A percentile compares a stretch with the other conserved stretches of the same genome.
Conservation (phyloP, 2,329 filamentous ascomycete species). For the Helotiales sp. region DNA sequence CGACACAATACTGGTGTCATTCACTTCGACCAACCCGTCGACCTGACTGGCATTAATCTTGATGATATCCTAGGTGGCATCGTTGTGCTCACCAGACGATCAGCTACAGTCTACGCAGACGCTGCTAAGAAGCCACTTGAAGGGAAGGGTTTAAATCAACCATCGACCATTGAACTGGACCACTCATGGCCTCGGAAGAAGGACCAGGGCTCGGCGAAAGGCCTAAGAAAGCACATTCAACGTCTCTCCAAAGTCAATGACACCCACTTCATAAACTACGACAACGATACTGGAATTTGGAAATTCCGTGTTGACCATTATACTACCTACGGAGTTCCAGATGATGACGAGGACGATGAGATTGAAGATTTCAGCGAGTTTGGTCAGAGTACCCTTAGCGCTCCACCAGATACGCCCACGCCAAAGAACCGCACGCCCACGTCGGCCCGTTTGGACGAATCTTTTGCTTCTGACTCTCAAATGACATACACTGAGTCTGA, state of each 20-base stretch:
- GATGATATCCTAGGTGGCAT: slow-evolving; percentile 80
- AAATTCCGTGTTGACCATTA: slow-evolving; percentile 94
- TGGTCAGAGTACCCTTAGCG: slow-evolving; percentile 55
- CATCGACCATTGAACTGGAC: slow-evolving; percentile 83
- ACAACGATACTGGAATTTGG: slow-evolving; percentile 83
- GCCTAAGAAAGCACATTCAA: slow-evolving; percentile 80
- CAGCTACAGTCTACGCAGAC: slow-evolving; percentile 83
- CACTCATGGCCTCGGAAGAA: slow-evolving; percentile 87
- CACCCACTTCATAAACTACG: slow-evolving; percentile 83
- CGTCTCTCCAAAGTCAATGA: slow-evolving; percentile 78
- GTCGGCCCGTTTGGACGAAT: slow-evolving; percentile 36
- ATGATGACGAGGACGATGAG: slow-evolving; percentile 72
- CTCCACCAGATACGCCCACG: slow-evolving; percentile 50
- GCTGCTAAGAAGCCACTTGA: slow-evolving; percentile 77
- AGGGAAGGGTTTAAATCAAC: slow-evolving; percentile 91
- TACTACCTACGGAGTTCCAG: slow-evolving; percentile 87
- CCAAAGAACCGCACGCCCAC: slow-evolving; percentile 42
- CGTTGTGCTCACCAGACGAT: slow-evolving; percentile 76
- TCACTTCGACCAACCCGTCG: slow-evolving; percentile 79
- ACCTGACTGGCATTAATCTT: slow-evolving; percentile 78
- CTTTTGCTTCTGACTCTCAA: slow-evolving; percentile 47
- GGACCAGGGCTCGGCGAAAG: slow-evolving; percentile 62
- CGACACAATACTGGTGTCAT: slow-evolving; percentile 82
- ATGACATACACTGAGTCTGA: slow-evolving; percentile 42
- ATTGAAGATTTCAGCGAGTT: slow-evolving; percentile 56